These are phyloP conservation scores for Rhodotorula sp. DNA, from an alignment of 1,284 basidiomycete species.

Conservation along the genomic window DNA sequence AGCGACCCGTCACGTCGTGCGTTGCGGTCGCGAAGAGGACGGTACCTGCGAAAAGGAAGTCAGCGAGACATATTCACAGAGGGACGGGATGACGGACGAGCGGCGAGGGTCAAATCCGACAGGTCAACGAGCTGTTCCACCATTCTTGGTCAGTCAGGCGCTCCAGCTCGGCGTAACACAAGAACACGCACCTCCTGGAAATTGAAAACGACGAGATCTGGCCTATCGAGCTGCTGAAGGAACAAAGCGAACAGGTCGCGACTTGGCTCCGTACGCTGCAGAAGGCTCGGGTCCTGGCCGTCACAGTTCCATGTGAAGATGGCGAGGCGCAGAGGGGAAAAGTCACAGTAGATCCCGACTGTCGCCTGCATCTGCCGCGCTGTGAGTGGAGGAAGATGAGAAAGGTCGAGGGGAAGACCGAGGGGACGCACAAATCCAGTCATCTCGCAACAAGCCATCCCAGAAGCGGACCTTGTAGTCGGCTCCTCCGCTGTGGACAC, in stretches of 20 bases:
- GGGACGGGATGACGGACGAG: constrained; percentile 56
- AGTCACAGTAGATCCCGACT: constrained; percentile 62
- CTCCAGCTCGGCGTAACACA: neutral
- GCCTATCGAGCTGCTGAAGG: constrained; percentile 65
- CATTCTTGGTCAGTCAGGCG: neutral
- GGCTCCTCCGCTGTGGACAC: constrained; percentile 71
- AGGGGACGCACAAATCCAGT: constrained; percentile 13
- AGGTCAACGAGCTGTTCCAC: constrained; percentile 64
- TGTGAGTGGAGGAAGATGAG: neutral
- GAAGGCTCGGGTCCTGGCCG: constrained; percentile 72
- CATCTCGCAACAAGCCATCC: constrained; percentile 68
- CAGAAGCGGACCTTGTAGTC: constrained; percentile 75
- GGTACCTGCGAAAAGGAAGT: constrained; percentile 58
- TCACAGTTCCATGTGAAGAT: constrained; percentile 92
- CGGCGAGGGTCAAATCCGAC: constrained; percentile 83
- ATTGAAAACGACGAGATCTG: constrained; percentile 89
- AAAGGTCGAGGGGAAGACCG: too few species aligned
- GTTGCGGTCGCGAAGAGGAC: constrained; percentile 72
- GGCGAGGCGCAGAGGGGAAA: constrained; percentile 73
- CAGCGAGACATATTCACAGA: neutral
- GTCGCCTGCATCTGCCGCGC: constrained; percentile 48
- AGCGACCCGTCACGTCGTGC: constrained; percentile 72
- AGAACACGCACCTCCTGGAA: constrained; percentile 77
- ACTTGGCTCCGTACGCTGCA: constrained; percentile 64
- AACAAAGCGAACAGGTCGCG: constrained; percentile 68